A percentile compares a stretch with the other conserved stretches of the same genome.
Evolutionary conservation across 2,329 filamentous ascomycete genomes (phyloP).

Genomic region (Colletotrichum sp.): DNA sequence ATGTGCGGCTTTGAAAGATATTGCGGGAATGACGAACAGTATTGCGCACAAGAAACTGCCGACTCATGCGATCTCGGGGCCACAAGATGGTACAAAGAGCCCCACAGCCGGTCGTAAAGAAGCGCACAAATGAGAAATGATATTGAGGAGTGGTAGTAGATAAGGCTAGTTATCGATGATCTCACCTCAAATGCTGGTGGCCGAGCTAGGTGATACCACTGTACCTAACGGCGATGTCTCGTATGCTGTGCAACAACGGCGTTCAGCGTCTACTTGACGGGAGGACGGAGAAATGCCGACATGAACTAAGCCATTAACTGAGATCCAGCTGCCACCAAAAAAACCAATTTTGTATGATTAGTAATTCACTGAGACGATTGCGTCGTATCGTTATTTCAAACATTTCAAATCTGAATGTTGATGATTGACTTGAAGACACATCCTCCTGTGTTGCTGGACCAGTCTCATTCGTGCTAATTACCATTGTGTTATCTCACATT

Average conservation of each 20-base stretch:
- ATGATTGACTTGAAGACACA: background rate
- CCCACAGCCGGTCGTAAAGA: background rate
- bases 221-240: background rate
- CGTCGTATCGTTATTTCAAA: background rate
- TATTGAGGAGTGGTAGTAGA: background rate
- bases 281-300: background rate
- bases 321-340: background rate
- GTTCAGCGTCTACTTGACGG: background rate
- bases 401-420: fast-evolving
- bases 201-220: background rate
- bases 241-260: background rate
- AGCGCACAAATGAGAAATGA: background rate
- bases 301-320: background rate
- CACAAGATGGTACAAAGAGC: background rate
- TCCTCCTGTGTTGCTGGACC: background rate
- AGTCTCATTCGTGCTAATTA: background rate
- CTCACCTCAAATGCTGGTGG: background rate
- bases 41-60: background rate
- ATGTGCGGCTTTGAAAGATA: background rate
- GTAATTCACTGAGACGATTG: background rate
- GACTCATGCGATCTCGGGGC: background rate
- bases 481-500: too few relatives aligned
- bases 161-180: background rate
- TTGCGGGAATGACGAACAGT: background rate
- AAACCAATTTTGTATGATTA: background rate